Evolutionary conservation across 1,284 basidiomycete genomes (phyloP).

Genomic region (Ganoderma multipileum): DNA sequence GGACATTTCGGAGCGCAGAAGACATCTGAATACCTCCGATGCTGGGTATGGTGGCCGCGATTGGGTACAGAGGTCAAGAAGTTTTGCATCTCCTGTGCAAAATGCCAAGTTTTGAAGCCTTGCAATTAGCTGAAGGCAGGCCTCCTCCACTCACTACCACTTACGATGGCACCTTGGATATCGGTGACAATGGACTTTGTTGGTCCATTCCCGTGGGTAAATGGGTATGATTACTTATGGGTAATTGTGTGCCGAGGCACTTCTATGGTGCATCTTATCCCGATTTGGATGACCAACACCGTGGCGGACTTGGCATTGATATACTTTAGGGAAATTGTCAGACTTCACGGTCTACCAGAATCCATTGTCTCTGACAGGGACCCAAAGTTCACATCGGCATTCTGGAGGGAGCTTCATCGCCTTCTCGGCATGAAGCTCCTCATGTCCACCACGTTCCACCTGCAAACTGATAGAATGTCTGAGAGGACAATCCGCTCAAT

Average conservation of each 20-base stretch:
- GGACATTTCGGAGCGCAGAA: constrained; percentile 36
- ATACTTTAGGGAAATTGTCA: constrained; percentile 34
- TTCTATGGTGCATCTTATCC: constrained; percentile 33
- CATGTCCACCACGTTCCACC: constrained; percentile 44
- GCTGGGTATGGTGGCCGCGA: constrained; percentile 44
- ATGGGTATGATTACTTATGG: constrained; percentile 32
- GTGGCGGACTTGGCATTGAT: constrained; percentile 30
- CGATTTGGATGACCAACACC: constrained; percentile 19
- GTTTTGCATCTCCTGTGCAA: constrained; percentile 35
- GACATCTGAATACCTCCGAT: constrained; percentile 35
- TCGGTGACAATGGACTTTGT: constrained; percentile 39
- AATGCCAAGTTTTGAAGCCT: constrained; percentile 36
- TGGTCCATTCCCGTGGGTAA: constrained; percentile 33
- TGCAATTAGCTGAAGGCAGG: constrained; percentile 24
- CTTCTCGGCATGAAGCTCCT: constrained; percentile 34
- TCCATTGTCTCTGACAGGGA: constrained; percentile 38
- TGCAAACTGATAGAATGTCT: constrained; percentile 41
- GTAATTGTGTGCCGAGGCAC: constrained; percentile 33
- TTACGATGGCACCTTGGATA: constrained; percentile 34
- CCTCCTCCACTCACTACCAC: constrained; percentile 34
- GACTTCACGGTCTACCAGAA: constrained; percentile 36
- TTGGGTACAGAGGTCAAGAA: constrained; percentile 27
- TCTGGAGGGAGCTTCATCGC: constrained; percentile 41
- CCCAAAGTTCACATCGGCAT: constrained; percentile 36
- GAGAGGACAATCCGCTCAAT: constrained; percentile 42